Evolutionary conservation across 2,329 filamentous ascomycete species (phyloP).

Genomic region (Calonectria pteridis): DNA sequence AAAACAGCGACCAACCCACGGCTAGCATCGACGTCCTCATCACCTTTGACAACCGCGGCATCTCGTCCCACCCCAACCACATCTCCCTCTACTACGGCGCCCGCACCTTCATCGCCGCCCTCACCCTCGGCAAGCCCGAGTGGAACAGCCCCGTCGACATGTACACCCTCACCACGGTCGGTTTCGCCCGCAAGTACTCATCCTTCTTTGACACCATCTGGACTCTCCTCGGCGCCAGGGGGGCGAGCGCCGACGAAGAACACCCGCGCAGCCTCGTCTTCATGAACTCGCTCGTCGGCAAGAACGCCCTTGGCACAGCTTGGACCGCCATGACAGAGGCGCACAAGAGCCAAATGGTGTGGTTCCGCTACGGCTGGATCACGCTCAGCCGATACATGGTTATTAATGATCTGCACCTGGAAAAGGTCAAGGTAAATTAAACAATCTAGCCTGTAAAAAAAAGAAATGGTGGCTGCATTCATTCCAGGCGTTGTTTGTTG

Average conservation of each 20-base stretch:
- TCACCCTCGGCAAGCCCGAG: constrained; percentile 74
- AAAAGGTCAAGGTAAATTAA: constrained; percentile 48
- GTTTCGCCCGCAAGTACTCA: constrained; percentile 83
- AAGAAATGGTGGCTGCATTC: background rate
- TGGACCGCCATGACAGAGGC: constrained; percentile 90
- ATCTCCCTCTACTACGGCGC: constrained; percentile 89
- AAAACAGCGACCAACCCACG: constrained; percentile 52
- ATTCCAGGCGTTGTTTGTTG: background rate
- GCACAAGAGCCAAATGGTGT: constrained; percentile 96
- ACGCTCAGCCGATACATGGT: constrained; percentile 92
- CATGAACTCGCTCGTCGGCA: constrained; percentile 76
- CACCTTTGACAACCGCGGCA: constrained; percentile 87
- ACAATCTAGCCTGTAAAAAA: background rate
- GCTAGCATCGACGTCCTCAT: constrained; percentile 83
- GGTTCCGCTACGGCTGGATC: constrained; percentile 99
- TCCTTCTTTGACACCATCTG: constrained; percentile 81
- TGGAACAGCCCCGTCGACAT: constrained; percentile 82
- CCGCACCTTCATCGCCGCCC: constrained; percentile 74
- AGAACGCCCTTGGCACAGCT: constrained; percentile 66
- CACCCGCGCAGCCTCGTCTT: constrained; percentile 75
- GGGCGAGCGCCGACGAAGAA: constrained; percentile 42
- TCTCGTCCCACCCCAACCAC: constrained; percentile 95
- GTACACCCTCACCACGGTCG: constrained; percentile 84
- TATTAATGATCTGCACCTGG: constrained; percentile 84
- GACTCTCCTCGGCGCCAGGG: constrained; percentile 68